Conservation (phyloP, 2,329 filamentous ascomycete species). For the Colletotrichum shisoi region DNA sequence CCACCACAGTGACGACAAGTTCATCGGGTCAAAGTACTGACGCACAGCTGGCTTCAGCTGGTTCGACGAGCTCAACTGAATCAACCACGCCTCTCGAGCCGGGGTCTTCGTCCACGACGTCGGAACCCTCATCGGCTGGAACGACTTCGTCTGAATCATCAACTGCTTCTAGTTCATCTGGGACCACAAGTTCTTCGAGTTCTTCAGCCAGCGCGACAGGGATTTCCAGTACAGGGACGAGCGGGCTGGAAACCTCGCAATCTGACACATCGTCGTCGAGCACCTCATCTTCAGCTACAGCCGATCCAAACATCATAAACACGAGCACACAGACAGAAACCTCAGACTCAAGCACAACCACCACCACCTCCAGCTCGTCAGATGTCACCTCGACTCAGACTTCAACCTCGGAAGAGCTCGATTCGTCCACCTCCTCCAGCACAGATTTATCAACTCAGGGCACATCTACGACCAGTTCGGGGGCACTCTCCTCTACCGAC, state of each 20-base stretch:
- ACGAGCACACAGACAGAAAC: background rate
- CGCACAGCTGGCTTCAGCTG: background rate
- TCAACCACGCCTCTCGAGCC: background rate
- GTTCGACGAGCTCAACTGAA: background rate
- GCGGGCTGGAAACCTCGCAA: too few species aligned
- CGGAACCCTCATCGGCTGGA: background rate
- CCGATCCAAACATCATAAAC: background rate
- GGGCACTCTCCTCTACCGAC: background rate
- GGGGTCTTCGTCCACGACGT: background rate
- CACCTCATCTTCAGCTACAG: background rate
- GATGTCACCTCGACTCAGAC: background rate
- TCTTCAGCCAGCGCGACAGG: background rate
- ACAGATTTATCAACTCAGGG: background rate
- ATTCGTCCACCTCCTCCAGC: background rate
- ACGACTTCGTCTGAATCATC: background rate
- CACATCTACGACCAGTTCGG: background rate
- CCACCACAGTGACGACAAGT: background rate
- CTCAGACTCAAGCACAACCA: background rate
- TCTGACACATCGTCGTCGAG: background rate
- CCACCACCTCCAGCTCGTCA: background rate
- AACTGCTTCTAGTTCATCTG: background rate
- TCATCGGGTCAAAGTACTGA: background rate
- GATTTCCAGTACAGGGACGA: background rate
- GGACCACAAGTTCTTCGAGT: background rate
- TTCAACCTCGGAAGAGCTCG: background rate